phyloP scores from a whole-genome alignment of 495 filamentous ascomycete species.

The Penicillium psychrofluorescens region DNA sequence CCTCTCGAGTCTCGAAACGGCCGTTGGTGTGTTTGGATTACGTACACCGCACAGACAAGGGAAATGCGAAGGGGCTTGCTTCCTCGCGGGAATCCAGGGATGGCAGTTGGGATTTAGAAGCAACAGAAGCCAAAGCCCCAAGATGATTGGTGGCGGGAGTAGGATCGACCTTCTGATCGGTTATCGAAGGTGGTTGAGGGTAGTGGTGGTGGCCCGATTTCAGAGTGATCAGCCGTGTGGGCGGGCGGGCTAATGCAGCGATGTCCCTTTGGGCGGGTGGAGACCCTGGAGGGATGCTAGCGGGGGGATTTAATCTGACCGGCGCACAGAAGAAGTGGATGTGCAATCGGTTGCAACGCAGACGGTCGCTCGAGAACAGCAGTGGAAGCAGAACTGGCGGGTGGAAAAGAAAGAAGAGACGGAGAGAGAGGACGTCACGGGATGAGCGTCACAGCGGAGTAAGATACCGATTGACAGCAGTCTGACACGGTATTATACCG shows the following conservation, averaged over 20 bases:
- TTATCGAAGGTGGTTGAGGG: neutral
- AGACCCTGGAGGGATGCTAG: slow-evolving; percentile 7
- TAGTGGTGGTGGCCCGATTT: slow-evolving; percentile 15
- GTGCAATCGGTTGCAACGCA: too few species aligned
- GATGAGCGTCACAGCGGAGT: too few species aligned
- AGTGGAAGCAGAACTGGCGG: too few species aligned
- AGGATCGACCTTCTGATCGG: slow-evolving; percentile 16
- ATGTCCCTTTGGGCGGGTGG: slow-evolving; percentile 19
- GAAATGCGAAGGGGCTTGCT: neutral
- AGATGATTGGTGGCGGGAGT: slow-evolving; percentile 16
- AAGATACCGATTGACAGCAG: too few species aligned
- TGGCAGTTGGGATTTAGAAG: neutral
- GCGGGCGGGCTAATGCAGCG: slow-evolving; percentile 28
- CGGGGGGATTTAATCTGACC: neutral
- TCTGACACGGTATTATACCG: neutral
- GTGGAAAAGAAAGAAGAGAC: too few species aligned
- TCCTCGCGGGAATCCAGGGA: slow-evolving; percentile 21
- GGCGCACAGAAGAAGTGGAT: too few species aligned
- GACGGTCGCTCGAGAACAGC: too few species aligned
- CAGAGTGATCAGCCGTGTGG: slow-evolving; percentile 28
- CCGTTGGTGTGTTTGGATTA: slow-evolving; percentile 11
- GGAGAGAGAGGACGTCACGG: too few species aligned
- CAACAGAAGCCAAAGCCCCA: neutral
- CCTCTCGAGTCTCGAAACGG: neutral
- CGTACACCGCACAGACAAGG: slow-evolving; percentile 19